These are phyloP conservation scores for Metschnikowia lachancei DNA, from an alignment of 805 yeast genomes.

Conservation along the genomic window DNA sequence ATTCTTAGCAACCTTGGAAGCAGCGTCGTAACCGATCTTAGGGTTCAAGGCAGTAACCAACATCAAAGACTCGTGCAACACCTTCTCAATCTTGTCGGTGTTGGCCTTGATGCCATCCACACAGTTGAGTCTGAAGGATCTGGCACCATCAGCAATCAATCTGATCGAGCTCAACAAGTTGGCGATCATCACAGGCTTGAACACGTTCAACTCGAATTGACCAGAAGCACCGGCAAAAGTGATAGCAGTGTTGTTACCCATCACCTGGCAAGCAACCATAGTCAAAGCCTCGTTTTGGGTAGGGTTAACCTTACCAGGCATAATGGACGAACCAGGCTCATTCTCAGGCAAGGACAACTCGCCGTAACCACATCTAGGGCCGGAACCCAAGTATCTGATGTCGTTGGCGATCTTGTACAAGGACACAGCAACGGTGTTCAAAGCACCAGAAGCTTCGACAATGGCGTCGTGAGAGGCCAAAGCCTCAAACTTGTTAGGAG, in stretches of 20 bases:
- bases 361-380: conserved; percentile 99
- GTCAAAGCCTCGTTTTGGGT: conserved; percentile 99
- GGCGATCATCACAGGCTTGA: conserved; percentile 93
- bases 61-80: conserved; percentile 93
- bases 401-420: conserved; percentile 96
- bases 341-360: conserved; percentile 94
- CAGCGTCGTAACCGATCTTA: conserved; percentile 96
- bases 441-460: conserved; percentile 96
- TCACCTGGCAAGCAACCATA: conserved; percentile 96
- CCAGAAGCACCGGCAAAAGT: conserved; percentile 98
- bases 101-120: conserved; percentile 93
- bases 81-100: conserved; percentile 78
- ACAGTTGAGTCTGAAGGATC: conserved; percentile 91
- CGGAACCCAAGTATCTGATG: conserved; percentile 96
- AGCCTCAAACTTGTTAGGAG: conserved; percentile 99
- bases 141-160: conserved; percentile 82
- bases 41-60: conserved; percentile 98
- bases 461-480: conserved; percentile 98
- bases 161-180: conserved; percentile 87
- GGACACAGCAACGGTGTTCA: conserved; percentile 91
- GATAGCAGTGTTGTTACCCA: conserved; percentile 93
- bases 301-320: conserved; percentile 99
- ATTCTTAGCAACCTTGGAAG: conserved; percentile 96
- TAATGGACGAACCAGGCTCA: conserved; percentile 98
- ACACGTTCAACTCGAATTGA: conserved; percentile 96